Evolutionary conservation across 805 yeast species (phyloP), one percentile per base, ranked within the genome.

Genomic region (Kluyveromyces lactis): DNA sequence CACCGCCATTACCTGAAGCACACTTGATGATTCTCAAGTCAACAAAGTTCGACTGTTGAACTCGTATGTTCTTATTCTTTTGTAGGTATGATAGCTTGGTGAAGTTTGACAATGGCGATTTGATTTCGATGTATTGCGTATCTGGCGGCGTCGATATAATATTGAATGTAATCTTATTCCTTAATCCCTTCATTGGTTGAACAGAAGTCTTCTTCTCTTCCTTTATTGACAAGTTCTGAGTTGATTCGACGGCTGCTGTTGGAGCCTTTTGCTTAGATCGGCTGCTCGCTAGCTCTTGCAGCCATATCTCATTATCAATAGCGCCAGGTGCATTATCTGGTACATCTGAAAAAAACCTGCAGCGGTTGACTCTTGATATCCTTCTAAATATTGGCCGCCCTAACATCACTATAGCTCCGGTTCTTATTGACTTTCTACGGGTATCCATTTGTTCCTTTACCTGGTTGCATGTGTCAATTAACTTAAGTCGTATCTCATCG

Each of bases 1-100:
- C 70, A 2, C 98, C 98, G 16, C 98, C 98, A 30, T 65, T 68
- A 0, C 98, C 98, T 19, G 95, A 77, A 3, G 64, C 56, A 7
- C 86, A 64, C 40, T 74, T 75, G 8, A 90, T 69, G 6, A 85
- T 71, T 42, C 81, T 72, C 3, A 86, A 62, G 56, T 89, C 97
- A 1, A 63, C 53, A 73, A 81, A 27, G 62, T 53, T 52, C 52
- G 40, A 68, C 63, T 41, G 56, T 46, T 41, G 62, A 42, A 45
- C 66, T 69, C 18, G 73, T 62, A 46, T 68, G 63, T 44, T 77
- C 69, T 52, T 76, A 53, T 50, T 59, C 52, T 42, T 58, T 58
- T 29, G 63, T 3, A 57, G 36, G 38, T 60, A 56, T 17, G 51
- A 52, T 1, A 51, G 39, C 10, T 60, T 52, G 4, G 60, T 53